Evolutionary conservation across 1,139 yeast genomes (phyloP), one percentile per base, ranked within the genome.

Genomic region (Protomyces lactucae-debilis): DNA sequence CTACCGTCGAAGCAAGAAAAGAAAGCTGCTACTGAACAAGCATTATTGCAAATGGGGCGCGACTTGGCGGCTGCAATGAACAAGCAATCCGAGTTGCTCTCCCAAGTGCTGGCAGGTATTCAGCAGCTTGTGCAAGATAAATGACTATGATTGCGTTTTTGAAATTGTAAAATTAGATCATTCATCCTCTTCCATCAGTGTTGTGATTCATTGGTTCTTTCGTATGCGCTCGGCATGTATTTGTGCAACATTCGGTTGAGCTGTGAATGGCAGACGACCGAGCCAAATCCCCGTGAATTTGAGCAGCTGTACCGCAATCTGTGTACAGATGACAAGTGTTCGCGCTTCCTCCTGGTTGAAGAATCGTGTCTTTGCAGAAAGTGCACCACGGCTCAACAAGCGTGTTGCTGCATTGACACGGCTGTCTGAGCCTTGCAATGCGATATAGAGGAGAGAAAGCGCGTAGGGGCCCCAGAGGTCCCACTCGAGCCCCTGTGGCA

Each of bases 261-360:
- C 23, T 1, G 48, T 43, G 48, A 43, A 43, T 1, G 63, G 63
- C 10, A 59, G 21, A 3, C 63, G 18, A n/a, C 57, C 63, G 32
- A 16, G 35, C 63, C 63, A 59, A 12, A 59, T 59, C 10, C 63
- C 63, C 3, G 35, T 14, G 14, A 39, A 32, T 35, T 43, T 59
- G n/a, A 59, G 23, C 2, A 53, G 21, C 45, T 39, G 52, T 8
- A 59, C 35, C 4, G 52, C 57, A n/a, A 40, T 18, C 39, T 52
- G 56, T 8, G 45, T 52, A 28, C 53, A 21, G 40, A 52, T 52
- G 21, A 59, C 45, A 36, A 59, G 16, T n/a, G 57, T 55, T 18
- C 36, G n/a, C 12, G 63, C 63, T 23, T 59, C 63, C 14, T 59
- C 63, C 45, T 52, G 52, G 35, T 28, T 59, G 23, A 59, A 59